Evolutionary conservation across 768 basidiomycete genomes (phyloP).

Genomic region (Termitomyces sp.): DNA sequence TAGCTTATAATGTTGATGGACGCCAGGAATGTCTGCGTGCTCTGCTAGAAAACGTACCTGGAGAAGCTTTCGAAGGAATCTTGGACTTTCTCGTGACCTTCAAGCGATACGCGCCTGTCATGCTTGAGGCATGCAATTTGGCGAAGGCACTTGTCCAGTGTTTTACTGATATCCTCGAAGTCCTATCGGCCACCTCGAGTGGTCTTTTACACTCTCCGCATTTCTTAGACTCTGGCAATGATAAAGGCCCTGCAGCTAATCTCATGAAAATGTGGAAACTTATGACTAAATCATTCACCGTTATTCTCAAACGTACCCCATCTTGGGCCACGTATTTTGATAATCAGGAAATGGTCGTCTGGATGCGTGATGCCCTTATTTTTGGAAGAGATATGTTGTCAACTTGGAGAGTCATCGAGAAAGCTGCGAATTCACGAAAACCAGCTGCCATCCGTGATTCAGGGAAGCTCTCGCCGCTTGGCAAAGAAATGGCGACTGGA

Average conservation of each 20-base stretch:
- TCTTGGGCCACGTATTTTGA: conserved; percentile 79
- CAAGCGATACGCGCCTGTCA: conserved; percentile 46
- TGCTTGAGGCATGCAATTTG: conserved; percentile 85
- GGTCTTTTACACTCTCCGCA: conserved; percentile 57
- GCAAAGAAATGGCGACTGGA: conserved; percentile 69
- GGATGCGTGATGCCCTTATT: conserved; percentile 98
- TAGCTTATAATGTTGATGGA: conserved; percentile 86
- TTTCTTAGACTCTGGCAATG: conserved; percentile 43
- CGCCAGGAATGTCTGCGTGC: conserved; percentile 84
- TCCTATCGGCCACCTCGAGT: conserved; percentile 66
- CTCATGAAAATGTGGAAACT: conserved; percentile 74
- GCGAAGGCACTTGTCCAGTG: conserved; percentile 73
- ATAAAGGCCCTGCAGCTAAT: conserved; percentile 40
- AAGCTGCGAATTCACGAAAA: conserved; percentile 40
- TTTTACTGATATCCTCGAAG: conserved; percentile 86
- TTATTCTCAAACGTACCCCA: conserved; percentile 83
- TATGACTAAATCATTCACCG: conserved; percentile 73
- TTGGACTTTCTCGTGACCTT: conserved; percentile 64
- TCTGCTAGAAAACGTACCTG: conserved; percentile 62
- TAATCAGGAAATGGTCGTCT: conserved; percentile 80
- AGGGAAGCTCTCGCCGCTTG: conserved; percentile 49
- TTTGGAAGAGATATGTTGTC: conserved; percentile 84
- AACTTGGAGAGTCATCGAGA: conserved; percentile 76
- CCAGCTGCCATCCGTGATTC: conserved; percentile 23
- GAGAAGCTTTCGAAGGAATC: conserved; percentile 65